Conservation (phyloP, 176 grass and related monocot genomes). For the Tillandsia fasciculata region DNA sequence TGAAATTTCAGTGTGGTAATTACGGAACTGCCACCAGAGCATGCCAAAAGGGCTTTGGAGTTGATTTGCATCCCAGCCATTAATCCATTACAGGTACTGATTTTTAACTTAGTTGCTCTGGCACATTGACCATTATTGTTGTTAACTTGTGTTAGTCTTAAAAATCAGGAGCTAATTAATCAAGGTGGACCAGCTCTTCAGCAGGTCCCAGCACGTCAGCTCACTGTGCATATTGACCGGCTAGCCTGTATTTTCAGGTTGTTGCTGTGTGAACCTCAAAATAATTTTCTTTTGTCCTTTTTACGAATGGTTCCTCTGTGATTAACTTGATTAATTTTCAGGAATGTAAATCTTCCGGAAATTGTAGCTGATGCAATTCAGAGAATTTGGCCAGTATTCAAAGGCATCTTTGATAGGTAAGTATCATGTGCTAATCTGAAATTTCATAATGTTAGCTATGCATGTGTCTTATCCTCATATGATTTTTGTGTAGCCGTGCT, state of each 20-base stretch:
- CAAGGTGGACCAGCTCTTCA: conserved; percentile 64
- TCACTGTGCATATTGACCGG: conserved; percentile 81
- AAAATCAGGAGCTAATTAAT: conserved; percentile 70
- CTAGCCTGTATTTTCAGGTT: conserved; percentile 97
- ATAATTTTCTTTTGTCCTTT: conserved; percentile 3
- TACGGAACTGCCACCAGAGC: conserved; percentile 58
- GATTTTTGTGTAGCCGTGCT: conserved; percentile 52
- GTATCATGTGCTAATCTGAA: conserved; percentile 14
- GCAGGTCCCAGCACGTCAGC: conserved; percentile 67
- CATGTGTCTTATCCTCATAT: conserved; percentile 9
- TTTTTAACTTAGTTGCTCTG: conserved; percentile 6
- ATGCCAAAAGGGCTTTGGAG: conserved; percentile 78
- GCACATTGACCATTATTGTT: conserved; percentile 15
- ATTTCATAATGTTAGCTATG: conserved; percentile 20
- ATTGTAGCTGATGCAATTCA: conserved; percentile 83
- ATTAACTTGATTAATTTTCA: conserved; percentile 29
- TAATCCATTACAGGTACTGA: conserved; percentile 64
- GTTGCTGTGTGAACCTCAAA: conserved; percentile 7
- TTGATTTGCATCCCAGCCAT: conserved; percentile 79
- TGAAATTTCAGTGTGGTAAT: conserved; percentile 57
- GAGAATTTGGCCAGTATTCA: conserved; percentile 71
- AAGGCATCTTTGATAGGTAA: conserved; percentile 91
- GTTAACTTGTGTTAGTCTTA: conserved; percentile 9
- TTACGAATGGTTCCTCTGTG: conserved; percentile 17
- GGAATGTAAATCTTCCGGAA: conserved; percentile 85